Percentiles rank a stretch among this genome's conserved stretches.
Evolutionary conservation across 345 rosid genomes (phyloP).

Genomic region (Dipteronia dyeriana): DNA sequence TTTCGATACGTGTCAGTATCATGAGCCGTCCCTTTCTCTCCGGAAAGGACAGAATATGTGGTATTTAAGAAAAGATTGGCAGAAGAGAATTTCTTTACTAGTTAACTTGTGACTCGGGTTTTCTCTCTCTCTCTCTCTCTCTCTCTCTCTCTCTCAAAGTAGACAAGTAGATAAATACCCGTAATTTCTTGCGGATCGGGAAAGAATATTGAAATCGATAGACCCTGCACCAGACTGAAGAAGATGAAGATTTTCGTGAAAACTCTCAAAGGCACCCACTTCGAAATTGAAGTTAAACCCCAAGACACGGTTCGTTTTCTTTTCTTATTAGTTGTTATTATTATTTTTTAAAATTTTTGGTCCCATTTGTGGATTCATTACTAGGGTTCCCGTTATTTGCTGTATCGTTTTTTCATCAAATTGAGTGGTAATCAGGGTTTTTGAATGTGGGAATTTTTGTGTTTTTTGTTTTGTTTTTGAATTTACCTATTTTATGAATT

Average conservation of each 20-base stretch:
- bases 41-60: background rate
- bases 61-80: background rate
- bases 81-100: background rate
- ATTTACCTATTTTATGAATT: background rate
- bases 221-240: background rate
- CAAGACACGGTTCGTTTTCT: conserved; percentile 45
- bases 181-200: conserved; percentile 6
- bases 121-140: conserved; percentile 14
- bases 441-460: background rate
- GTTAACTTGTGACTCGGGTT: conserved; percentile 14
- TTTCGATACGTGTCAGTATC: background rate
- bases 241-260: conserved; percentile 78
- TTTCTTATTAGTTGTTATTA: background rate
- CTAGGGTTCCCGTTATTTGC: conserved; percentile 1
- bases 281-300: conserved; percentile 71
- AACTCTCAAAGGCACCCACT: conserved; percentile 71
- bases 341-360: too few species aligned
- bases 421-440: conserved; percentile 11
- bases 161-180: background rate
- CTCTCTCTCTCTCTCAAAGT: too few species aligned
- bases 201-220: background rate
- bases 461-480: background rate
- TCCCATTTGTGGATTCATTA: background rate
- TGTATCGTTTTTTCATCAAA: background rate
- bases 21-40: background rate